phyloP scores from a whole-genome alignment of 1,284 basidiomycete genomes.

The Moniliella sp. region DNA sequence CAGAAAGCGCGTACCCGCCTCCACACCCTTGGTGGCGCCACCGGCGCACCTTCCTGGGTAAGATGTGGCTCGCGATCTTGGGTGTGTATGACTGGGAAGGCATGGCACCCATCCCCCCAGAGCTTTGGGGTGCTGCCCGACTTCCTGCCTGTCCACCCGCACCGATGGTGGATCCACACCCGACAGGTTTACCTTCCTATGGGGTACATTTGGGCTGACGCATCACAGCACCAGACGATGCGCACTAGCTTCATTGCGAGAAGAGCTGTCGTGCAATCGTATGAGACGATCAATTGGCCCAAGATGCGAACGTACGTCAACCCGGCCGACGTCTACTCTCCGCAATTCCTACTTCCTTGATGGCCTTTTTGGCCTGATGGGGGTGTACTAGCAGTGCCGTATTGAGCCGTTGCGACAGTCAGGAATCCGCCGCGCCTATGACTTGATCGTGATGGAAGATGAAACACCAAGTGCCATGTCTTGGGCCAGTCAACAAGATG shows the following conservation, averaged over 20 bases:
- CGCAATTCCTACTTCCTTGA: conserved; percentile 60
- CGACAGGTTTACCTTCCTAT: conserved; percentile 56
- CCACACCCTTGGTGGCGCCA: conserved; percentile 64
- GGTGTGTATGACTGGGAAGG: conserved; percentile 70
- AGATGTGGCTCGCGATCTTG: conserved; percentile 80
- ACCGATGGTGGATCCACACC: conserved; percentile 93
- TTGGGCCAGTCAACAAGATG: conserved; percentile 55
- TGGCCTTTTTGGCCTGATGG: conserved; percentile 45
- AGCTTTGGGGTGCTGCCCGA: conserved; percentile 67
- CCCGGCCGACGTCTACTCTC: conserved; percentile 58
- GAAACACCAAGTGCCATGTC: conserved; percentile 26
- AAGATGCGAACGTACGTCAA: conserved; percentile 67
- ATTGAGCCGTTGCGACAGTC: conserved; percentile 43
- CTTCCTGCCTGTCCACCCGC: conserved; percentile 76
- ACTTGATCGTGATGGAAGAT: conserved; percentile 39
- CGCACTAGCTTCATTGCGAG: conserved; percentile 55
- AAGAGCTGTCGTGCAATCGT: conserved; percentile 71
- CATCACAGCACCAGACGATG: conserved; percentile 57
- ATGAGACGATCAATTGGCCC: conserved; percentile 70
- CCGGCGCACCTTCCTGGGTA: conserved; percentile 71
- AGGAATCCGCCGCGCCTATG: conserved; percentile 52
- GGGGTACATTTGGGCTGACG: conserved; percentile 50
- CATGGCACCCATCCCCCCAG: conserved; percentile 72
- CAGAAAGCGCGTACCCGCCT: conserved; percentile 53
- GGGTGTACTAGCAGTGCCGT: conserved; percentile 46